Percentiles rank a stretch among this genome's conserved stretches.
phyloP scores from a whole-genome alignment of 495 filamentous ascomycete species.

The Aspergillus mulundensis region DNA sequence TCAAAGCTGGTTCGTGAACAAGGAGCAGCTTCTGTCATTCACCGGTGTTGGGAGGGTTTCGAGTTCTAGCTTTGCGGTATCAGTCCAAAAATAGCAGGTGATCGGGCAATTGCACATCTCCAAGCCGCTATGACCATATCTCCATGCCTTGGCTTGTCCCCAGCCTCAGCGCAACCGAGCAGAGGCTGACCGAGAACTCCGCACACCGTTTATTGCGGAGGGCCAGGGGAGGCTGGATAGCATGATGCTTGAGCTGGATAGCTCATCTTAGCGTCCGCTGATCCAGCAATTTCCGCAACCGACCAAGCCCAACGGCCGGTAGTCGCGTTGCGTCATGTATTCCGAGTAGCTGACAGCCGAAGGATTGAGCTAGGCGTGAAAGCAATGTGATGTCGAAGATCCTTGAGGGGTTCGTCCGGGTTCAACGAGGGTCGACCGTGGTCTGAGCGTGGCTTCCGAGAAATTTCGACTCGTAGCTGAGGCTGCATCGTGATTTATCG shows the following conservation, averaged over 20 bases:
- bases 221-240: background rate
- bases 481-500: background rate
- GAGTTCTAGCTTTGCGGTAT: too few species aligned
- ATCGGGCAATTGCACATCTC: too few species aligned
- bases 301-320: background rate
- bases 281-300: background rate
- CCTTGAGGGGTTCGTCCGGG: background rate
- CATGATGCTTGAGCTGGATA: background rate
- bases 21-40: too few species aligned
- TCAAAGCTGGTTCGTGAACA: too few species aligned
- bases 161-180: background rate
- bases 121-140: too few species aligned
- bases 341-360: background rate
- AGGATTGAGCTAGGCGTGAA: slow-evolving; percentile 2
- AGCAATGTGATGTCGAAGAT: background rate
- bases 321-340: background rate
- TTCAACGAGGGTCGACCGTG: background rate
- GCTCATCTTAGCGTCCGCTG: background rate
- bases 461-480: background rate
- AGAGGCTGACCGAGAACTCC: background rate
- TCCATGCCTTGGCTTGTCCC: background rate
- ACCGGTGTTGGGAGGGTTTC: too few species aligned
- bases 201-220: background rate
- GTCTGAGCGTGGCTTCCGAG: background rate
- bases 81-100: too few species aligned